These are phyloP conservation scores for Neurospora sp. DNA, from an alignment of 495 filamentous ascomycete species.

Conservation along the genomic window DNA sequence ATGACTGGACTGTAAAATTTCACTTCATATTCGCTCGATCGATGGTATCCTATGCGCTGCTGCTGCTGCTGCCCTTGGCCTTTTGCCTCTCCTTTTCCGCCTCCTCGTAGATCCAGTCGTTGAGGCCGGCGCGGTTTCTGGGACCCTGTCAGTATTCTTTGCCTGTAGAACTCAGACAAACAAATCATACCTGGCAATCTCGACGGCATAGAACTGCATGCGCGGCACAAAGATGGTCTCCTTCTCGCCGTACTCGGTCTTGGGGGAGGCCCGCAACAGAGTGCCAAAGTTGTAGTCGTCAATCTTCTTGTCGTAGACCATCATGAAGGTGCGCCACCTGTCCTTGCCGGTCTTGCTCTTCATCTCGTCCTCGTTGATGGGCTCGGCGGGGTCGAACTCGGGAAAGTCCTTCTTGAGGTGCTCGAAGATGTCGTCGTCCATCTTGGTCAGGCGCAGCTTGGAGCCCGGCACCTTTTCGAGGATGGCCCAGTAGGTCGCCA, in stretches of 20 bases:
- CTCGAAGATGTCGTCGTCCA: slow-evolving; percentile 88
- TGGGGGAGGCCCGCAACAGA: slow-evolving; percentile 69
- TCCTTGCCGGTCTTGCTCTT: slow-evolving; percentile 97
- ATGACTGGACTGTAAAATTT: not conserved
- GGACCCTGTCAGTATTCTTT: too few species aligned
- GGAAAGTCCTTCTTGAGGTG: slow-evolving; percentile 82
- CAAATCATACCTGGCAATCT: slow-evolving; percentile 65
- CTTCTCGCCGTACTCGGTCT: slow-evolving; percentile 74
- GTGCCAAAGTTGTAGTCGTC: slow-evolving; percentile 97
- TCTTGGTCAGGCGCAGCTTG: slow-evolving; percentile 75
- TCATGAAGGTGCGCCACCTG: slow-evolving; percentile 91
- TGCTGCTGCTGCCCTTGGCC: slow-evolving; percentile 1
- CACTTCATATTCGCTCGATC: not conserved
- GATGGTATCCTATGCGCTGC: slow-evolving; percentile 4
- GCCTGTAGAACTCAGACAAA: slow-evolving; percentile 12
- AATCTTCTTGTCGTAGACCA: slow-evolving; percentile 82
- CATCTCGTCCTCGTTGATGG: slow-evolving; percentile 87
- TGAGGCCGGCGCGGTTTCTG: slow-evolving; percentile 69
- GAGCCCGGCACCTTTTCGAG: slow-evolving; percentile 84
- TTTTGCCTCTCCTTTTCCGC: slow-evolving; percentile 26
- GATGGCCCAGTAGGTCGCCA: slow-evolving; percentile 93
- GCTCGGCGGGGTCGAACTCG: slow-evolving; percentile 71
- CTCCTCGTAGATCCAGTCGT: slow-evolving; percentile 93
- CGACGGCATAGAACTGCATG: slow-evolving; percentile 98
- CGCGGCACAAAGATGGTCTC: slow-evolving; percentile 87